Percentiles rank a stretch among this genome's conserved stretches.
phyloP scores from a whole-genome alignment of 208 protist species.

The Leishmania braziliensis region DNA sequence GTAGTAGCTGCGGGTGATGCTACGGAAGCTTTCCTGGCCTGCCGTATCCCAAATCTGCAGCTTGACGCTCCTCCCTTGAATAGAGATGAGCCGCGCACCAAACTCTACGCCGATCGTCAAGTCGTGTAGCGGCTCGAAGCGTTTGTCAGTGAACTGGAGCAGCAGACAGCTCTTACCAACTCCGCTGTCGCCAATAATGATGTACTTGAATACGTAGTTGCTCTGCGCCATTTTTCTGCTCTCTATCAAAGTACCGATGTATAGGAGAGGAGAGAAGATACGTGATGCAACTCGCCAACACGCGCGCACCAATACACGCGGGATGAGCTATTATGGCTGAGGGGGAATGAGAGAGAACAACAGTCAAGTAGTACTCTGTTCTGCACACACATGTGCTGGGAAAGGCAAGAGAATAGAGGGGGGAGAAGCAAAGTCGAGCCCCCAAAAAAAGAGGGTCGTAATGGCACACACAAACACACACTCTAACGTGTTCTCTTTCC shows the following conservation, averaged over 20 bases:
- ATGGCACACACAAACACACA: neutral
- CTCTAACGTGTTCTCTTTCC: neutral
- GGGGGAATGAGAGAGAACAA: neutral
- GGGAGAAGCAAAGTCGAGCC: neutral
- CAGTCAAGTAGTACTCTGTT: too few species aligned
- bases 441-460: neutral
- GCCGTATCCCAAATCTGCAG: constrained; percentile 99
- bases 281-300: neutral
- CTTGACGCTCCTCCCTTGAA: constrained; percentile 97
- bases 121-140: constrained; percentile 99
- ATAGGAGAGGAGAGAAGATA: neutral
- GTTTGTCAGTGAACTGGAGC: constrained; percentile 98
- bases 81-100: constrained; percentile 95
- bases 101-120: constrained; percentile 99
- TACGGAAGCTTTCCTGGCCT: constrained; percentile 97
- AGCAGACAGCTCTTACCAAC: constrained; percentile 99
- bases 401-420: neutral
- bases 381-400: neutral
- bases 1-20: constrained; percentile 99
- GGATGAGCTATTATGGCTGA: neutral
- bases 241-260: neutral
- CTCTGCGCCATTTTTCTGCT: constrained; percentile 45
- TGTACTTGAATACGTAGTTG: constrained; percentile 97
- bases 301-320: neutral
- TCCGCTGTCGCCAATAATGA: constrained; percentile 95